Evolutionary conservation across 2,329 filamentous ascomycete genomes (phyloP), one percentile per base, ranked within the genome.

Genomic region (Tympanopsis confertula): DNA sequence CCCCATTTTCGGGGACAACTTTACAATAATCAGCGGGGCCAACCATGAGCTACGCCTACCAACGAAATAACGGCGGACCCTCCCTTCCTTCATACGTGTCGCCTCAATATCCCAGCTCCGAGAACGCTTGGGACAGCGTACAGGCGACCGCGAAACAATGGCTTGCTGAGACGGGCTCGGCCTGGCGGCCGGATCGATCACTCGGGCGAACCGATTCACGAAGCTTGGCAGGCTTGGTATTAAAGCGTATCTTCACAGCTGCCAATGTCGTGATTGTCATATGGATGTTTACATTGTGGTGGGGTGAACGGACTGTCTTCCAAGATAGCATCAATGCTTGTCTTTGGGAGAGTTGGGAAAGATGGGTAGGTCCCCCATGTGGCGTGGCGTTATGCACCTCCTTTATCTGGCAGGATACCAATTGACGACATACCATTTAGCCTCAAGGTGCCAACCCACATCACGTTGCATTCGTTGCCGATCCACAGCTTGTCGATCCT

Each of bases 401-500:
- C 19, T 32, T 28, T 5, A n/a, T 19, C 19, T n/a, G 29, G 20
- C n/a, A 3, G 7, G 19, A 3, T n/a, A 12, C 24, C n/a, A n/a
- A n/a, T n/a, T n/a, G n/a, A n/a, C n/a, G n/a, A n/a, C n/a, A n/a
- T n/a, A n/a, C n/a, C n/a, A n/a, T 19, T 20, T 35, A 18, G 36
- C 42, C 17, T 46, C 36, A 29, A 17, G 41, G 10, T 48, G 78
- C 78, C 71, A 82, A 10, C 15, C 30, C 30, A 7, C 30, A 33
- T 54, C 77, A 74, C 52, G 63, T 83, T 44, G 66, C 76, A 39
- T 74, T 85, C 47, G 60, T 86, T 44, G 78, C 81, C 5, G 81
- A 86, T 52, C 81, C 81, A 19, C 81, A 86, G 54, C 65, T 86
- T 29, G 77, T 84, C 33, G 81, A 86, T 56, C 78, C 80, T 38